Evolutionary conservation across 352 stramenopile genomes (phyloP).

Genomic region (Phytophthora sp.): DNA sequence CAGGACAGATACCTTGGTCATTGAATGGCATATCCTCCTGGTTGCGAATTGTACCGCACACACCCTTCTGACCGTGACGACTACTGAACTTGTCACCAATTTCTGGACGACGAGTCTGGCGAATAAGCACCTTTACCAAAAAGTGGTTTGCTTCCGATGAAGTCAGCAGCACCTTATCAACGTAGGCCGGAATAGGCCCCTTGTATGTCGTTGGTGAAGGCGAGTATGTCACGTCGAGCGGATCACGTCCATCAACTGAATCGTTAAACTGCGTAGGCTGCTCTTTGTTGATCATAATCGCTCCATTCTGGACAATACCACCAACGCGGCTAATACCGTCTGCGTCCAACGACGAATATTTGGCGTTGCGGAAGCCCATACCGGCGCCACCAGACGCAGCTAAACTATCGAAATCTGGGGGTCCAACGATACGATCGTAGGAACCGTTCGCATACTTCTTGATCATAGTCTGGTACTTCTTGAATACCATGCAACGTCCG

Average conservation of each 20-base stretch:
- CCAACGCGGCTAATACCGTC: conserved; percentile 95
- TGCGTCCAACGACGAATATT: conserved; percentile 94
- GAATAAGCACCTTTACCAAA: conserved; percentile 97
- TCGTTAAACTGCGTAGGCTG: conserved; percentile 95
- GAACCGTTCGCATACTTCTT: conserved; percentile 97
- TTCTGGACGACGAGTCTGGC: conserved; percentile 96
- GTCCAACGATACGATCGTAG: conserved; percentile 94
- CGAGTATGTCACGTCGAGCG: conserved; percentile 82
- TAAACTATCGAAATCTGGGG: conserved; percentile 90
- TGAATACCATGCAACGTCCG: conserved; percentile 98
- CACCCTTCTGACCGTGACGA: conserved; percentile 99
- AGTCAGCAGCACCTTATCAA: conserved; percentile 99
- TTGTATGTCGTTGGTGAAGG: conserved; percentile 96
- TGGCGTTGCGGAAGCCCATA: conserved; percentile 86
- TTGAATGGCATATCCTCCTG: conserved; percentile 99
- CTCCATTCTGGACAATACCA: conserved; percentile 91
- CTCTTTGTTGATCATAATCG: conserved; percentile 99
- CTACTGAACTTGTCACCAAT: conserved; percentile 99
- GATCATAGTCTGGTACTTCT: conserved; percentile 98
- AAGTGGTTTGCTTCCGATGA: conserved; percentile 98
- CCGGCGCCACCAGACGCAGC: conserved; percentile 45
- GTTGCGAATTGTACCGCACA: conserved; percentile 96
- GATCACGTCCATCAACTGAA: conserved; percentile 76
- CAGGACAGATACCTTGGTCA: conserved; percentile 97
- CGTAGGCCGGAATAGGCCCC: conserved; percentile 93